Evolutionary conservation across 106 monocot genomes (phyloP).

Genomic region (Narthecium ossifragum): DNA sequence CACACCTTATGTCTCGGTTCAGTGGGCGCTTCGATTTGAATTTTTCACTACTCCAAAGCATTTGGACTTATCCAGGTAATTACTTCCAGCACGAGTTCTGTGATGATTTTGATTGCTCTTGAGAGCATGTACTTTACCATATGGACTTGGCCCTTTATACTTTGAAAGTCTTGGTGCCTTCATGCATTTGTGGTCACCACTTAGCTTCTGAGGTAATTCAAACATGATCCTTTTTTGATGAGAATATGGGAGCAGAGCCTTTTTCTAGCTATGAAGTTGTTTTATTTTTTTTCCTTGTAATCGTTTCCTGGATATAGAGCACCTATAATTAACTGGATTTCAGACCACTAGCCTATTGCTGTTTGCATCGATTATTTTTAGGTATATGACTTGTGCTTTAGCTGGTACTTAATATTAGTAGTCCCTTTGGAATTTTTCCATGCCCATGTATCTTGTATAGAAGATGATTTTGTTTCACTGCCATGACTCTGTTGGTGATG

Average conservation of each 20-base stretch:
- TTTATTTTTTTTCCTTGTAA: no score
- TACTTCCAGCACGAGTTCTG: background rate
- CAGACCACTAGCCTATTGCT: no score
- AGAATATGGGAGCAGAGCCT: no score
- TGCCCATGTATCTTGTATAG: background rate
- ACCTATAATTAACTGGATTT: no score
- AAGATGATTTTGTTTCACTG: background rate
- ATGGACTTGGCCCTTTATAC: no score
- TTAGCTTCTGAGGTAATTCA: no score
- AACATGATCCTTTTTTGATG: no score
- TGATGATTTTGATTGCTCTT: background rate
- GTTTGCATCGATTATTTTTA: background rate
- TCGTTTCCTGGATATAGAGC: no score
- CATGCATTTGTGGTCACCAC: no score
- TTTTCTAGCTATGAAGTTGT: no score
- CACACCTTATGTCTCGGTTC: constrained; percentile 67
- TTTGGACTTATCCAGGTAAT: constrained; percentile 66
- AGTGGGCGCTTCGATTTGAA: constrained; percentile 95
- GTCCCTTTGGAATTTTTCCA: background rate
- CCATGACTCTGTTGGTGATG: background rate
- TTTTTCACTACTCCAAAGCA: constrained; percentile 81
- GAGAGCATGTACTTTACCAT: no score
- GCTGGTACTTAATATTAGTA: background rate
- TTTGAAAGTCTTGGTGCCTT: no score
- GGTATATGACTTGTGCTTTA: background rate